Evolutionary conservation across 257 asterid genomes (phyloP), one percentile per base, ranked within the genome.

Genomic region (Anisodus tanguticus): DNA sequence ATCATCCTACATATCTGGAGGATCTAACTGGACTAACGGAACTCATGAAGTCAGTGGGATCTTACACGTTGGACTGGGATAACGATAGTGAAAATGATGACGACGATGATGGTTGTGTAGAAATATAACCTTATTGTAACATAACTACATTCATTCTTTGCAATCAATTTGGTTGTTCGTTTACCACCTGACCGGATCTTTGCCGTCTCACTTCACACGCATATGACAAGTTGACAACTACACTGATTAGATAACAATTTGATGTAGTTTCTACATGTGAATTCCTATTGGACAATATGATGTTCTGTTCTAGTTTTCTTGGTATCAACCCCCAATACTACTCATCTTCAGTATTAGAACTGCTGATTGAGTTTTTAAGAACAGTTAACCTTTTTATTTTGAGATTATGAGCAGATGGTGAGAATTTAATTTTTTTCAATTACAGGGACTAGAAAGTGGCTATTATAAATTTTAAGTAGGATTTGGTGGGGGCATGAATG

Each of bases 1-100:
- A 93, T 83, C 95, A 92, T 88, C 99, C 98, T 26, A 94, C 95
- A 43, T 96, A 93, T 87, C 92, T 96, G 84, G 98, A 96, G 83
- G 98, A 96, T 82, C 66, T 94, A 84, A 94, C 98, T 17, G 99
- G 99, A 84, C 84, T 96, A 82, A 96, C 99, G 12, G 98, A 94
- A 83, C 88, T 96, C 85, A 94, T 89, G 94, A 93, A 90, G 80
- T 92, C 97, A 5, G 95, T 97, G 12, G 89, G 86, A 87, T 76
- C 95, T 57, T 92, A 89, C 57, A 87, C 92, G 8, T 81, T 94
- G 60, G 98, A 93, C 72, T 93, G 97, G 95, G 97, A 90, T 55
- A 79, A 91, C 83, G 93, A 89, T 16, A 82, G 83, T 76, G 93
- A 89, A 43, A 82, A 80, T 76, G 93, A 88, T 31, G 86, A 87